phyloP scores from a whole-genome alignment of 2,329 filamentous ascomycete species.

The Dothiorella sarmentorum region DNA sequence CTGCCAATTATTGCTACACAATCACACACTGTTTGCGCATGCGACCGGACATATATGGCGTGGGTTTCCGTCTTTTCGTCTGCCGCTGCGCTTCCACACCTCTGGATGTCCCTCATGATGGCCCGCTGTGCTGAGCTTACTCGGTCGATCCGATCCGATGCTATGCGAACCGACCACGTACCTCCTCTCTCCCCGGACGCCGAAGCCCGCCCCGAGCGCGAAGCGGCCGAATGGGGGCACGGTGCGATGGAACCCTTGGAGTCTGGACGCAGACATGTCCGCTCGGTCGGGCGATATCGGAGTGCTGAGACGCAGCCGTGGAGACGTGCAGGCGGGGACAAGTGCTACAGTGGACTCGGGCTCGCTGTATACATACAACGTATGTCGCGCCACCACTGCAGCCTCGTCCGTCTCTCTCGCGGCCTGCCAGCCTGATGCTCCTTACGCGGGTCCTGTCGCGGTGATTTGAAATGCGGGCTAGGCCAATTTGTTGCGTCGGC shows the following conservation, averaged over 20 bases:
- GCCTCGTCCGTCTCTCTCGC: too few relatives aligned
- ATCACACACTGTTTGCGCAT: too few relatives aligned
- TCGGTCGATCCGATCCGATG: too few relatives aligned
- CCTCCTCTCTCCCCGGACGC: not conserved
- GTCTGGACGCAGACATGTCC: slow-evolving; percentile 5
- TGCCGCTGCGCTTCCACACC: too few relatives aligned
- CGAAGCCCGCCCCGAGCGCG: not conserved
- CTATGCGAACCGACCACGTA: too few relatives aligned
- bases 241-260: not conserved
- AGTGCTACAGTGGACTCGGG: not conserved
- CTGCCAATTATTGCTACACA: too few relatives aligned
- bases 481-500: slow-evolving; percentile 1
- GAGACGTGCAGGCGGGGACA: not conserved
- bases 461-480: not conserved
- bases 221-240: slow-evolving; percentile 5
- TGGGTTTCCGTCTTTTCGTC: too few relatives aligned
- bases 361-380: not conserved
- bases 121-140: too few relatives aligned
- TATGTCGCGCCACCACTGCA: too few relatives aligned
- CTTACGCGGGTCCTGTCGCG: not conserved
- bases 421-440: too few relatives aligned
- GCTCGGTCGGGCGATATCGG: slow-evolving; percentile 5
- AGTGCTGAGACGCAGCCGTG: not conserved
- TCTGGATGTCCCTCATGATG: too few relatives aligned
- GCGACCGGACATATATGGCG: too few relatives aligned